Percentiles rank a stretch among this genome's conserved stretches.
These are phyloP conservation scores for Mycena citricolor DNA, from an alignment of 1,284 basidiomycete genomes.

Conservation along the genomic window DNA sequence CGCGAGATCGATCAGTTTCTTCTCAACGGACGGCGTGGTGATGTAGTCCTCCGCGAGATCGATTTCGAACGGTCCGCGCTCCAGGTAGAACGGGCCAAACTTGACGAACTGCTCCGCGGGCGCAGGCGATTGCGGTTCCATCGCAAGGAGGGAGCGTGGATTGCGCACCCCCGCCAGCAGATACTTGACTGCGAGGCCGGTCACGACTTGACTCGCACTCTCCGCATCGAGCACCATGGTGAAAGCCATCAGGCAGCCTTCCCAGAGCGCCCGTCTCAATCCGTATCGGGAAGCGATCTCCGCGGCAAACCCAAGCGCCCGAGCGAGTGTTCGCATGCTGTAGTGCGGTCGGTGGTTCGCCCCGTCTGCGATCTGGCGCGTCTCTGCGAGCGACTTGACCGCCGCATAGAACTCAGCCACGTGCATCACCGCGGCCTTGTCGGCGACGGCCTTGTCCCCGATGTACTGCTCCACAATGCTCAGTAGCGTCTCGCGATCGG, in stretches of 20 bases:
- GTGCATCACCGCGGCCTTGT: constrained; percentile 87
- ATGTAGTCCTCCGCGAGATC: constrained; percentile 82
- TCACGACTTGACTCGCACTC: constrained; percentile 75
- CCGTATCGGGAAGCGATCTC: constrained; percentile 81
- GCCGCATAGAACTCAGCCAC: constrained; percentile 89
- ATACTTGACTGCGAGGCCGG: constrained; percentile 71
- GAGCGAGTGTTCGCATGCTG: constrained; percentile 94
- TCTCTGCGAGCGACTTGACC: constrained; percentile 79
- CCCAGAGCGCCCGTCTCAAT: constrained; percentile 88
- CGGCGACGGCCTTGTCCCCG: constrained; percentile 79
- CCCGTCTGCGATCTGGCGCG: constrained; percentile 90
- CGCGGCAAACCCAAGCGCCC: constrained; percentile 89
- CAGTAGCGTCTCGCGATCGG: constrained; percentile 88
- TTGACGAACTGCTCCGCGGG: constrained; percentile 72
- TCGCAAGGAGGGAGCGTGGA: constrained; percentile 69
- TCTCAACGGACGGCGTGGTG: constrained; percentile 95
- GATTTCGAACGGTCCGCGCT: constrained; percentile 68
- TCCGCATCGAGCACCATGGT: constrained; percentile 87
- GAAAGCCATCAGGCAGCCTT: constrained; percentile 97
- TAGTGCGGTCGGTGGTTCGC: constrained; percentile 95
- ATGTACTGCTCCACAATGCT: constrained; percentile 92
- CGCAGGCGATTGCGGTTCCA: constrained; percentile 66
- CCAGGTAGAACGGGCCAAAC: constrained; percentile 91
- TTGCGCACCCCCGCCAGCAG: constrained; percentile 87
- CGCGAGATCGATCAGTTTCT: constrained; percentile 90